Evolutionary conservation across 352 stramenopile species (phyloP).

Genomic region (Pythium apleroticum): DNA sequence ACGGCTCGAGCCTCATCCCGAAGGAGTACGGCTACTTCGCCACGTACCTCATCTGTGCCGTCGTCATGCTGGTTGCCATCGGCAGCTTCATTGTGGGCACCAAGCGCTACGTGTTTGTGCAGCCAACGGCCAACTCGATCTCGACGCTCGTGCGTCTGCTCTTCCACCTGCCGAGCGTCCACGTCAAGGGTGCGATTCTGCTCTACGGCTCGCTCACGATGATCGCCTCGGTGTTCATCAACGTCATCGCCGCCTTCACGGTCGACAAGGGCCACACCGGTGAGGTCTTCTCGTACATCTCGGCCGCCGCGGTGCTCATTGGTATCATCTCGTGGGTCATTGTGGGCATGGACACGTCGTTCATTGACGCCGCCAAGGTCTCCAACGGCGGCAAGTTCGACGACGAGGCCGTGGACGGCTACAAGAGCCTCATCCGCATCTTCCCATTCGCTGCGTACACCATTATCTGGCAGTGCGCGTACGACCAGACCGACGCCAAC

Average conservation of each 20-base stretch:
- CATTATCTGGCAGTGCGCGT: constrained; percentile 61
- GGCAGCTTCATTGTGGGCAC: constrained; percentile 40
- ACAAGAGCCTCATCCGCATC: constrained; percentile 52
- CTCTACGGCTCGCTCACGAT: constrained; percentile 40
- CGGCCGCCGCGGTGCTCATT: constrained; percentile 30
- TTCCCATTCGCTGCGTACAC: constrained; percentile 60
- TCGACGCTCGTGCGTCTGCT: constrained; percentile 46
- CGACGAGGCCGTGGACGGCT: constrained; percentile 39
- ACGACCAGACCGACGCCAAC: constrained; percentile 69
- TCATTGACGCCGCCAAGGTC: constrained; percentile 46
- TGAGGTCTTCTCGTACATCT: constrained; percentile 54
- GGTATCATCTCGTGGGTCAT: constrained; percentile 52
- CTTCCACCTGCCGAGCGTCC: constrained; percentile 26
- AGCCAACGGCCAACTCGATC: constrained; percentile 40
- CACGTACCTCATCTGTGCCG: constrained; percentile 56
- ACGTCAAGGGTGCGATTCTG: constrained; percentile 35
- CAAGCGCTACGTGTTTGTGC: constrained; percentile 52
- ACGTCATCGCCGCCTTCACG: constrained; percentile 54
- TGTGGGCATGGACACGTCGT: constrained; percentile 43
- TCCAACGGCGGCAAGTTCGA: constrained; percentile 41
- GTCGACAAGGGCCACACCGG: constrained; percentile 36
- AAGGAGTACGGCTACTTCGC: constrained; percentile 79
- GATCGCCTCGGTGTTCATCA: constrained; percentile 44
- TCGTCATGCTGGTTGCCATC: constrained; percentile 40
- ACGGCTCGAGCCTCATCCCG: constrained; percentile 63